These are phyloP conservation scores for Trifolium subterraneum DNA, from an alignment of 306 rosid species.

Conservation along the genomic window DNA sequence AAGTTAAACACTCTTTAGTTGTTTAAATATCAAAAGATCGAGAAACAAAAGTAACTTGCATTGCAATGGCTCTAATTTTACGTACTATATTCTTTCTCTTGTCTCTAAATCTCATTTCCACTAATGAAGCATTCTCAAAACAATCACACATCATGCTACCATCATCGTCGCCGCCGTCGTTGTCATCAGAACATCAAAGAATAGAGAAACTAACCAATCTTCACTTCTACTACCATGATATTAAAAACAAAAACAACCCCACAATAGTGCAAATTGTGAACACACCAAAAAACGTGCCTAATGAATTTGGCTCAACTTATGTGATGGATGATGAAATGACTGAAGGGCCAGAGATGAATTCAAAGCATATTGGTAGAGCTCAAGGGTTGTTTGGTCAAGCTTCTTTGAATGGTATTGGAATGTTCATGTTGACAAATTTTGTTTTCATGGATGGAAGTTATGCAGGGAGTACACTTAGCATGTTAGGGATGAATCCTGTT, in stretches of 20 bases:
- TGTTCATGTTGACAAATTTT: conserved; percentile 46
- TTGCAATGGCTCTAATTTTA: not conserved
- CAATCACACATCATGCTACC: conserved; percentile 37
- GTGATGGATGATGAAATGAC: conserved; percentile 46
- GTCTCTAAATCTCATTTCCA: conserved; percentile 2
- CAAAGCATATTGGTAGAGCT: conserved; percentile 42
- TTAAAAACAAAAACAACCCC: conserved; percentile 1
- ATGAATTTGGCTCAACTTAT: conserved; percentile 37
- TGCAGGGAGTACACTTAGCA: conserved; percentile 43
- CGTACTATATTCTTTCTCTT: not conserved
- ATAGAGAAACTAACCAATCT: conserved; percentile 13
- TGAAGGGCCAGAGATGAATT: conserved; percentile 35
- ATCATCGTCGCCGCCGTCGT: not conserved
- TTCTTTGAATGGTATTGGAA: conserved; percentile 40
- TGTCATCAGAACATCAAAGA: not conserved
- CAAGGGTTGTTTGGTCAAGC: conserved; percentile 46
- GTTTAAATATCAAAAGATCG: no score
- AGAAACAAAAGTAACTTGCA: not conserved
- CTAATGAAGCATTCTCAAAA: not conserved
- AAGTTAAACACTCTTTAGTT: no score
- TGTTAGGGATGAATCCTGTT: conserved; percentile 44
- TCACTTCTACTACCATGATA: conserved; percentile 48
- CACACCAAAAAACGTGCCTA: conserved; percentile 14
- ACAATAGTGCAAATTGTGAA: conserved; percentile 32
- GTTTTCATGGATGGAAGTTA: conserved; percentile 24